These are phyloP conservation scores for Myotisia sp. DNA, from an alignment of 2,329 filamentous ascomycete genomes.

Conservation along the genomic window DNA sequence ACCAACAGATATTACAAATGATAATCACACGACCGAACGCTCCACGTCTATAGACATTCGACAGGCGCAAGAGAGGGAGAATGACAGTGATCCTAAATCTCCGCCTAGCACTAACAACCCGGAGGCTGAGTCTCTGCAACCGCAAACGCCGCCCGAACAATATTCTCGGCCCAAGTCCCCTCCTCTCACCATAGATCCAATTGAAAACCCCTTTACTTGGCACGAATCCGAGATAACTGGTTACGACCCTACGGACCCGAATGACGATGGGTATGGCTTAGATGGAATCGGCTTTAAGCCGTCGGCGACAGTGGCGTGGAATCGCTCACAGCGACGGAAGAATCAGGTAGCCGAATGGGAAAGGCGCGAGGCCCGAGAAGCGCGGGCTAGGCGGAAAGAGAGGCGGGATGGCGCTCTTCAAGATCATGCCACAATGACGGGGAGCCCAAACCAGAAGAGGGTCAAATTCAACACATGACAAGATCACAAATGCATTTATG, in stretches of 20 bases:
- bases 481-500: background rate
- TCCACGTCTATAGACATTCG: too few species aligned
- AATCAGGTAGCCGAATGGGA: conserved; percentile 48
- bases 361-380: conserved; percentile 44
- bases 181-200: conserved; percentile 9
- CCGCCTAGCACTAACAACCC: too few species aligned
- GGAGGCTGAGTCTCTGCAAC: too few species aligned
- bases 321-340: conserved; percentile 40
- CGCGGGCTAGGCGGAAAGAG: conserved; percentile 42
- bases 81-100: too few species aligned
- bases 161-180: too few species aligned
- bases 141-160: too few species aligned
- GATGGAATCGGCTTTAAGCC: conserved; percentile 51
- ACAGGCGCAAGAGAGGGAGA: too few species aligned
- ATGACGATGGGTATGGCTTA: conserved; percentile 49
- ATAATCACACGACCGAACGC: too few species aligned
- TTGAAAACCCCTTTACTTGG: conserved; percentile 35
- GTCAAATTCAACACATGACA: conserved; percentile 27
- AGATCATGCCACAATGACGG: conserved; percentile 16
- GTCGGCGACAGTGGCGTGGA: conserved; percentile 44
- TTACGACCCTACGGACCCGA: conserved; percentile 41
- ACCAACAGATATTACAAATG: too few species aligned
- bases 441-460: conserved; percentile 24
- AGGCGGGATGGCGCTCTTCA: conserved; percentile 26
- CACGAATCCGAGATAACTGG: conserved; percentile 49